Evolutionary conservation across 176 grass and related monocot genomes (phyloP).

Genomic region (Miscanthus lutarioriparius): DNA sequence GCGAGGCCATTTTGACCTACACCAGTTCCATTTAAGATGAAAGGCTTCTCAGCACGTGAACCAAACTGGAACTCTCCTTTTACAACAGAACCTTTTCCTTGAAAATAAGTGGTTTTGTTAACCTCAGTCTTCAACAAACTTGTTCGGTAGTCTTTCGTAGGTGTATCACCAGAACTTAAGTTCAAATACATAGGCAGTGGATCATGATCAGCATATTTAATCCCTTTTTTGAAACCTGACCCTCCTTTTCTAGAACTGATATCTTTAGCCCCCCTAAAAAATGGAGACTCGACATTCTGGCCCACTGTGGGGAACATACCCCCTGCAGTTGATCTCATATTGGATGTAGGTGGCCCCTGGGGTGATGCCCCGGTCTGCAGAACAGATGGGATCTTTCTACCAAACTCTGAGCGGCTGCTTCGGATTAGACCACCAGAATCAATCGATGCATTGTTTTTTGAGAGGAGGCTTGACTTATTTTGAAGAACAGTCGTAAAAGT

Average conservation of each 20-base stretch:
- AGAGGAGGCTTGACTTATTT: slow-evolving; percentile 33
- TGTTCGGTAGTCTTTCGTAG: slow-evolving; percentile 36
- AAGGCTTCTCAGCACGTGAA: slow-evolving; percentile 44
- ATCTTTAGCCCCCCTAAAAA: slow-evolving; percentile 44
- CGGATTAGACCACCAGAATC: slow-evolving; percentile 35
- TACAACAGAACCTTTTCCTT: slow-evolving; percentile 46
- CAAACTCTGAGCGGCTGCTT: slow-evolving; percentile 38
- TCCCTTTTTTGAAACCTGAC: slow-evolving; percentile 41
- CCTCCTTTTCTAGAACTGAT: slow-evolving; percentile 38
- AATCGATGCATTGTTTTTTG: slow-evolving; percentile 33
- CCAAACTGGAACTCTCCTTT: slow-evolving; percentile 46
- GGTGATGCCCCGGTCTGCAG: slow-evolving; percentile 44
- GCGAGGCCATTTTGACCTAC: slow-evolving; percentile 32
- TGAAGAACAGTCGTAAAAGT: slow-evolving; percentile 44
- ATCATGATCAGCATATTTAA: slow-evolving; percentile 38
- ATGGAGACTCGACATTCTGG: slow-evolving; percentile 46
- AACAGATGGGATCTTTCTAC: slow-evolving; percentile 54
- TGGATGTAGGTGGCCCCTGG: slow-evolving; percentile 36
- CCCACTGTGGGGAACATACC: slow-evolving; percentile 32
- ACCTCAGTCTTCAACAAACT: slow-evolving; percentile 42
- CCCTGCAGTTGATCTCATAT: slow-evolving; percentile 40
- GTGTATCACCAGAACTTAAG: slow-evolving; percentile 44
- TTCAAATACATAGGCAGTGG: slow-evolving; percentile 44
- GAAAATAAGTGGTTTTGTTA: slow-evolving; percentile 38
- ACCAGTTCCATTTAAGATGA: slow-evolving; percentile 36